Conservation (phyloP, 2,329 filamentous ascomycete genomes). For the Helicocarpus griseus region DNA sequence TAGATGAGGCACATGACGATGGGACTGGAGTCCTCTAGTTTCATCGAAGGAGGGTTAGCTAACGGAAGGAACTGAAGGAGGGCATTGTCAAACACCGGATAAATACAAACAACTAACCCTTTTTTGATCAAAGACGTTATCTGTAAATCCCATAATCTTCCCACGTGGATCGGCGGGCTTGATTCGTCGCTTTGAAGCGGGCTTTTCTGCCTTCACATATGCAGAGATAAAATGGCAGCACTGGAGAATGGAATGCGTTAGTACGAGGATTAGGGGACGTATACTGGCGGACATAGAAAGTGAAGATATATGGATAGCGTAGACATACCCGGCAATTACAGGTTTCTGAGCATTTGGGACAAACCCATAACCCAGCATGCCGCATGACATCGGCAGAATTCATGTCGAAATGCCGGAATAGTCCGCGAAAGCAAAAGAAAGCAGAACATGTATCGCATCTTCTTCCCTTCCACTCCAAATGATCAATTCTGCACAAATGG, state of each 20-base stretch:
- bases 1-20: conserved; percentile 2
- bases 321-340: conserved; percentile 24
- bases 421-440: conserved; percentile 28
- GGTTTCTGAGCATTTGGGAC: conserved; percentile 25
- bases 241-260: conserved; percentile 4
- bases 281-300: background rate
- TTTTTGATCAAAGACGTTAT: conserved; percentile 30
- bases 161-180: conserved; percentile 25
- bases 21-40: conserved; percentile 9
- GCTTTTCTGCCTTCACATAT: conserved; percentile 26
- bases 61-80: background rate
- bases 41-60: background rate
- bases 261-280: no score
- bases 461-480: conserved; percentile 26
- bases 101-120: conserved; percentile 14
- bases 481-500: conserved; percentile 27
- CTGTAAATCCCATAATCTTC: conserved; percentile 26
- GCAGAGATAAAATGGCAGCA: conserved; percentile 26
- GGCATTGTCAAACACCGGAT: background rate
- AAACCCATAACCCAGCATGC: conserved; percentile 21
- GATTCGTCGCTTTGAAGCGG: conserved; percentile 21
- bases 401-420: conserved; percentile 28
- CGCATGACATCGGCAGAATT: conserved; percentile 22
- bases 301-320: background rate
- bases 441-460: conserved; percentile 24